Base-by-base conservation (phyloP, 495 filamentous ascomycete species). In the Choiromyces venosus region DNA sequence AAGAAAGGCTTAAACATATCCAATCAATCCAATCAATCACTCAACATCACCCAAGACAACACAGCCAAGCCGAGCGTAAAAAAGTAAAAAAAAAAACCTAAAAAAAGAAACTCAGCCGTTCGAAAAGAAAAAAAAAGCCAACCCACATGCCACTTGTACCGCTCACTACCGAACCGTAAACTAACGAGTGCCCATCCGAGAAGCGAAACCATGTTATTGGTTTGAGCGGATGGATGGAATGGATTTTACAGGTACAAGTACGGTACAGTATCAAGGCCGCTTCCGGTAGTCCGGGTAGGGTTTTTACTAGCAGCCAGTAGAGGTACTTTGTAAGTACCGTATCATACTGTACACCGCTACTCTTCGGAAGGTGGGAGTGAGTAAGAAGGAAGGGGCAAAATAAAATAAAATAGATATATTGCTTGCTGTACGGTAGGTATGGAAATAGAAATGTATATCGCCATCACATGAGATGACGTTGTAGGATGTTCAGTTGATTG, bases 51-150 rank as follows among this genome's bases (percentile, higher is more conserved):
- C n/a, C 44, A n/a, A 56, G 46, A 2, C 46, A 29, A 2, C 8
- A n/a, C 46, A 25, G 8, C 8, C n/a, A 56, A 14, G 8, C 8
- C 1, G 52, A 61, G 25, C 25, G 52, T 7, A n/a, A 33, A 61
- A 61, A 61, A 61, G 52, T 33, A 61, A 61, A 61, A 61, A 29
- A n/a, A n/a, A n/a, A n/a, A n/a, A n/a, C n/a, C n/a, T n/a, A n/a
- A n/a, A n/a, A n/a, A n/a, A n/a, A n/a, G n/a, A n/a, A n/a, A n/a
- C n/a, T n/a, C n/a, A n/a, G n/a, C n/a, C n/a, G n/a, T n/a, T n/a
- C n/a, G n/a, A n/a, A n/a, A n/a, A n/a, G n/a, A n/a, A n/a, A n/a
- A n/a, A n/a, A n/a, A n/a, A n/a, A n/a, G n/a, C n/a, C n/a, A n/a
- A n/a, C n/a, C n/a, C n/a, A n/a, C n/a, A n/a, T n/a, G n/a, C n/a